These are phyloP conservation scores for Borovskyia barvae DNA, from an alignment of 208 protist genomes.

Conservation along the genomic window DNA sequence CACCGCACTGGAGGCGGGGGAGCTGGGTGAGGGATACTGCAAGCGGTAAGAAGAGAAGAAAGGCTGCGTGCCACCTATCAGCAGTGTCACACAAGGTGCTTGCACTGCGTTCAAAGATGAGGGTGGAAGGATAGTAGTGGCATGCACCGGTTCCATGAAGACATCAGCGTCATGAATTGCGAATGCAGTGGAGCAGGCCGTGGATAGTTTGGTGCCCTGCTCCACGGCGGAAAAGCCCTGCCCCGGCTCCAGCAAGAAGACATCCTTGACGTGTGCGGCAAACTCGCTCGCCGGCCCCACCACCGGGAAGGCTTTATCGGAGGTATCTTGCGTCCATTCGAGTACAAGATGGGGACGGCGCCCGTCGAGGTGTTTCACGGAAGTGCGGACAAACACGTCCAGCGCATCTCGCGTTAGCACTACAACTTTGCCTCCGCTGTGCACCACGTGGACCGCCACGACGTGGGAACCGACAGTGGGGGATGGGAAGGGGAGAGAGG, in stretches of 20 bases:
- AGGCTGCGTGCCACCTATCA: constrained; percentile 56
- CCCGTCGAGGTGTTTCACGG: constrained; percentile 46
- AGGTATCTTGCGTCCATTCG: constrained; percentile 55
- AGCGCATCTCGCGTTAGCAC: constrained; percentile 45
- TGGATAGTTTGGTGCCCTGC: constrained; percentile 21
- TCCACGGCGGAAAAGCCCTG: constrained; percentile 41
- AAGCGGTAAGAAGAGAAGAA: constrained; percentile 56
- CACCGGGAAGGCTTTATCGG: constrained; percentile 49
- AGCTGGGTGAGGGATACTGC: constrained; percentile 26
- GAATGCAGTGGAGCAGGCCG: constrained; percentile 8
- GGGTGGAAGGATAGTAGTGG: not conserved
- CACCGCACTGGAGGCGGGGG: constrained; percentile 46
- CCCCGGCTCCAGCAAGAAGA: constrained; percentile 32
- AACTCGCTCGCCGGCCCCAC: constrained; percentile 58
- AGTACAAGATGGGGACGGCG: constrained; percentile 51
- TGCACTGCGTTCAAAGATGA: not conserved
- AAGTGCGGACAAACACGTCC: constrained; percentile 52
- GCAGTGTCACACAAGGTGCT: constrained; percentile 25
- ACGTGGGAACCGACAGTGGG: constrained; percentile 18
- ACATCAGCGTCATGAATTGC: constrained; percentile 23
- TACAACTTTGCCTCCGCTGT: constrained; percentile 66
- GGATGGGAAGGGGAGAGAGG: not conserved
- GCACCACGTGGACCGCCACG: constrained; percentile 52
- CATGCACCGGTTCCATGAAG: constrained; percentile 2
- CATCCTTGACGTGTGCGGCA: constrained; percentile 36